Evolutionary conservation across 768 basidiomycete species (phyloP).

Genomic region (Hysterangium stoloniferum): DNA sequence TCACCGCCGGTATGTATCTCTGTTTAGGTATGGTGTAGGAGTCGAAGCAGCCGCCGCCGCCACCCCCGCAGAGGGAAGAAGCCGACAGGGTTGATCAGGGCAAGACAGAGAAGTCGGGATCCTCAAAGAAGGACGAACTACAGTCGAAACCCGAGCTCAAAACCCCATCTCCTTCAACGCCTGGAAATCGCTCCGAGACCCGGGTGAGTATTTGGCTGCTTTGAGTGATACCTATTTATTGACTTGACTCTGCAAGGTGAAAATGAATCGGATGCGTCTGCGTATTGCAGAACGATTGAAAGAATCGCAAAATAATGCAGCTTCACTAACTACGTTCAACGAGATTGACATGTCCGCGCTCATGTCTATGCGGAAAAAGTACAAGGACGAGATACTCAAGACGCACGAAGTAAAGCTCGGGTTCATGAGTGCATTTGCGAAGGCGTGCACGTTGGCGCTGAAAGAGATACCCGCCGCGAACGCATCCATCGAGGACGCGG

Average conservation of each 20-base stretch:
- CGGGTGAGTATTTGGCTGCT: conserved; percentile 63
- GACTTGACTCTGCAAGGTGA: too few relatives aligned
- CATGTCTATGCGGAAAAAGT: conserved; percentile 86
- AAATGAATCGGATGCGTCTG: conserved; percentile 98
- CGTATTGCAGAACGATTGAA: conserved; percentile 97
- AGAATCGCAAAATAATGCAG: conserved; percentile 94
- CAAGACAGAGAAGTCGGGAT: conserved; percentile 28
- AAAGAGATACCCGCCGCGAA: conserved; percentile 92
- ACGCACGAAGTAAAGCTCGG: conserved; percentile 93
- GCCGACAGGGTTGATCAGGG: conserved; percentile 32
- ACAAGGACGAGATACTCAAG: conserved; percentile 89
- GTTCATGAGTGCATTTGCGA: conserved; percentile 96
- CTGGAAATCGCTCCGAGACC: conserved; percentile 74
- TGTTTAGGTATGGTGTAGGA: background rate
- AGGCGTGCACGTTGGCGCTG: conserved; percentile 75
- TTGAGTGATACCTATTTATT: background rate
- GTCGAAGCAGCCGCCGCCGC: conserved; percentile 14
- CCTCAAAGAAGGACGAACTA: conserved; percentile 31
- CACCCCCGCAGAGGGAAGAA: conserved; percentile 25
- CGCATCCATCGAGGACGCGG: conserved; percentile 71
- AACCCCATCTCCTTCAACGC: conserved; percentile 28
- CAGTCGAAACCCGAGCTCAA: background rate
- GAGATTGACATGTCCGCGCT: conserved; percentile 99
- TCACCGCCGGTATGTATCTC: conserved; percentile 26
- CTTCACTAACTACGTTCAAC: conserved; percentile 97